phyloP scores from a whole-genome alignment of 495 filamentous ascomycete species.

The Tuber brumale region DNA sequence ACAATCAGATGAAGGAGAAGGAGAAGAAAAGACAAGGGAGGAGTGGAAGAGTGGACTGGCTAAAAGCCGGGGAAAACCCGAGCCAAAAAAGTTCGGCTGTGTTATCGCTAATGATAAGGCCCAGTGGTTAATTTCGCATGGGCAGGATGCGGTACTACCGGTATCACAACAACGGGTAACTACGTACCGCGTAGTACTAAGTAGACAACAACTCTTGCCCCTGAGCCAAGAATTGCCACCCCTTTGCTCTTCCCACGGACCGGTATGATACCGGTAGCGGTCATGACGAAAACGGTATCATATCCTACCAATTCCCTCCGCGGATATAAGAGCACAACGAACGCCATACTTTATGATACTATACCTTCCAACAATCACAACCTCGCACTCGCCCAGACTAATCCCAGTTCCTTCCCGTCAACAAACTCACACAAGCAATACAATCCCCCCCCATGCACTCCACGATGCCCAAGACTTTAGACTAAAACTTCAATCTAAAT shows the following conservation, averaged over 20 bases:
- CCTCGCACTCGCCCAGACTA: not conserved
- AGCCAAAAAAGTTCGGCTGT: not conserved
- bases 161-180: not conserved
- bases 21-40: not conserved
- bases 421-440: not conserved
- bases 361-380: not conserved
- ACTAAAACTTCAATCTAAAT: no score
- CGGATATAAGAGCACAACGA: no score
- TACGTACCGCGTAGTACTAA: not conserved
- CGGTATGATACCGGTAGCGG: no score
- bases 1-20: not conserved
- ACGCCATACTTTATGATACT: no score
- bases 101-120: not conserved
- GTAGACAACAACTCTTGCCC: not conserved
- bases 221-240: not conserved
- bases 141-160: not conserved
- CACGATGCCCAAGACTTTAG: not conserved
- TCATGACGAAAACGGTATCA: no score
- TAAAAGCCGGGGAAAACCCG: not conserved
- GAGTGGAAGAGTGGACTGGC: not conserved
- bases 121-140: not conserved
- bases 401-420: no score
- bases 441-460: no score
- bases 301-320: no score
- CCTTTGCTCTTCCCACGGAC: not conserved